Evolutionary conservation across 2,329 filamentous ascomycete species (phyloP), one percentile per base, ranked within the genome.

Genomic region (Magnaporthiopsis incrustans): DNA sequence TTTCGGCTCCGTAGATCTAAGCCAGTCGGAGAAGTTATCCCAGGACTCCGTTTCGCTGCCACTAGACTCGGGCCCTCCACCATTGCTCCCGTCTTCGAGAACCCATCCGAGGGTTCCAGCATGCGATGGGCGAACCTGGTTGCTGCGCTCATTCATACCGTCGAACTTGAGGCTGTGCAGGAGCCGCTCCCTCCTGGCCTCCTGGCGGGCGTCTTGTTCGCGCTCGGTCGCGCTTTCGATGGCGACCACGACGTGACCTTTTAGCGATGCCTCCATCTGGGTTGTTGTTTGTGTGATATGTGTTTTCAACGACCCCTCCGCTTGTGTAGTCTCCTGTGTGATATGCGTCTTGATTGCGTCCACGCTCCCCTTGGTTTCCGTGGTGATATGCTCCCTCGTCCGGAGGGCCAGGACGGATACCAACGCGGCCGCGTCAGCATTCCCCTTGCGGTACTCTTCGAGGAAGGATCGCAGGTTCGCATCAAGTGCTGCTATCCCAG

Each of bases 111-210:
- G 33, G 18, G 67, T 68, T 0, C 27, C 32, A 8, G 62, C 6
- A n/a, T 67, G 61, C 14, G 64, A 65, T 4, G 64, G 25, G n/a
- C 26, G 15, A 4, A 67, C 15, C n/a, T 64, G 59, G 15, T 65
- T 67, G 35, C 62, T 62, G 14, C 67, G 64, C 32, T 65, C 67
- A 33, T 68, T 68, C 65, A 68, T 68, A 3, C 14, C 18, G 12
- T 60, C 56, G 57, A 66, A 65, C 53, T 58, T 65, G 14, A 69
- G 61, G 57, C 67, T 67, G 27, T 22, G 56, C 15, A 68, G 58
- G 2, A 69, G 32, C 30, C 26, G 61, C 26, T 67, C 25, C 18
- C 57, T 60, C 33, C 61, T 59, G 25, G 50, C 35, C 33, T 57
- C n/a, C 22, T 30, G 7, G 59, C 22, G 12, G 14, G 44, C 25